phyloP scores from a whole-genome alignment of 768 basidiomycete genomes.

The Mycena vitilis region DNA sequence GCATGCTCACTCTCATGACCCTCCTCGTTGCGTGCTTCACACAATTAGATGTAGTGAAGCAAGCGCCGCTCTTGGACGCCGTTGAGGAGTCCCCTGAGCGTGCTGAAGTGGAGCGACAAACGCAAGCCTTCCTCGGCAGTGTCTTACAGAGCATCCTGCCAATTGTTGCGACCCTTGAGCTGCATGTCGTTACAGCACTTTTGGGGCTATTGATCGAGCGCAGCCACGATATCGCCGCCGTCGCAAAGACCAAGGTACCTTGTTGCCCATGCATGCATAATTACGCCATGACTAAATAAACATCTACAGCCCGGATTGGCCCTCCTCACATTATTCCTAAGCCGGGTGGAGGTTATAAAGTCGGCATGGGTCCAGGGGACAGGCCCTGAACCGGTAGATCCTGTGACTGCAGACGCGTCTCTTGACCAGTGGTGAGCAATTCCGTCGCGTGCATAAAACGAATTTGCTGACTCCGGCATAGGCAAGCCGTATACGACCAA shows the following conservation, averaged over 20 bases:
- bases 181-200: constrained; percentile 88
- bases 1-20: constrained; percentile 89
- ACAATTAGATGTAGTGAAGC: constrained; percentile 90
- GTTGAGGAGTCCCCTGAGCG: constrained; percentile 70
- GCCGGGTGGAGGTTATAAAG: constrained; percentile 93
- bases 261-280: background rate
- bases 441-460: constrained; percentile 4
- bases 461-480: constrained; percentile 43
- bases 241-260: constrained; percentile 83
- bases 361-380: constrained; percentile 70
- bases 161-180: constrained; percentile 80
- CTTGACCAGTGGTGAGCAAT: constrained; percentile 69
- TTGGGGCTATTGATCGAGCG: constrained; percentile 85
- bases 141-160: constrained; percentile 90
- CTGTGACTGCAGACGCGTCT: constrained; percentile 77
- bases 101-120: constrained; percentile 85
- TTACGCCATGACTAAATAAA: background rate
- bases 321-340: constrained; percentile 89
- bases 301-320: constrained; percentile 90
- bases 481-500: constrained; percentile 90
- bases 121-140: constrained; percentile 87
- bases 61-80: constrained; percentile 79
- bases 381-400: constrained; percentile 64
- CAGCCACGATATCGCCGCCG: constrained; percentile 70
- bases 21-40: constrained; percentile 94